A percentile compares a stretch with the other conserved stretches of the same genome.
phyloP scores from a whole-genome alignment of 192 early-diverging fungal genomes.

The Backusella westeae region DNA sequence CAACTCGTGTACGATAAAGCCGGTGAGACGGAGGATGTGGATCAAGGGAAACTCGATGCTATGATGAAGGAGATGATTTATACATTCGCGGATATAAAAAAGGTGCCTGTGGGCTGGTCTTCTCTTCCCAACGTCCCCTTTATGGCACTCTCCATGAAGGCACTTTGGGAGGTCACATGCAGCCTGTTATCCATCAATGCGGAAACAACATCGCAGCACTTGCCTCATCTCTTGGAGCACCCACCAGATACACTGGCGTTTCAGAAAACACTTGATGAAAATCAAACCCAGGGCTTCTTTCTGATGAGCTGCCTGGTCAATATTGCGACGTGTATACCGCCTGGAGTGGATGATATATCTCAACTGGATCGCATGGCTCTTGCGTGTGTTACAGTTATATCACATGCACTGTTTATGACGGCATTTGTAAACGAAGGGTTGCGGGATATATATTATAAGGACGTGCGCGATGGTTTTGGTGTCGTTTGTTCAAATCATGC shows the following conservation, averaged over 20 bases:
- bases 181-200: background rate
- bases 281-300: slow-evolving; percentile 44
- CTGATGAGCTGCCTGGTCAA: slow-evolving; percentile 40
- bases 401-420: slow-evolving; percentile 37
- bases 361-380: background rate
- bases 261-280: background rate
- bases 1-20: slow-evolving; percentile 21
- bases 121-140: slow-evolving; percentile 31
- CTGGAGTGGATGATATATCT: slow-evolving; percentile 10
- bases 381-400: slow-evolving; percentile 29
- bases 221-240: background rate
- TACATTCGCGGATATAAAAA: slow-evolving; percentile 8
- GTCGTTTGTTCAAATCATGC: slow-evolving; percentile 38
- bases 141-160: slow-evolving; percentile 19
- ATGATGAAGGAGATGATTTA: slow-evolving; percentile 4
- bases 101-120: slow-evolving; percentile 6
- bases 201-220: background rate
- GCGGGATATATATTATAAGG: slow-evolving; percentile 40
- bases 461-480: slow-evolving; percentile 39
- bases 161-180: slow-evolving; percentile 20
- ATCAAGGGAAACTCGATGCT: slow-evolving; percentile 11
- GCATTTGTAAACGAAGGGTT: slow-evolving; percentile 41
- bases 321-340: slow-evolving; percentile 34
- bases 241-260: slow-evolving; percentile 7
- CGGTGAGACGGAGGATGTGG: background rate